Conservation (phyloP, 1,284 basidiomycete genomes). For the Malassezia equina region DNA sequence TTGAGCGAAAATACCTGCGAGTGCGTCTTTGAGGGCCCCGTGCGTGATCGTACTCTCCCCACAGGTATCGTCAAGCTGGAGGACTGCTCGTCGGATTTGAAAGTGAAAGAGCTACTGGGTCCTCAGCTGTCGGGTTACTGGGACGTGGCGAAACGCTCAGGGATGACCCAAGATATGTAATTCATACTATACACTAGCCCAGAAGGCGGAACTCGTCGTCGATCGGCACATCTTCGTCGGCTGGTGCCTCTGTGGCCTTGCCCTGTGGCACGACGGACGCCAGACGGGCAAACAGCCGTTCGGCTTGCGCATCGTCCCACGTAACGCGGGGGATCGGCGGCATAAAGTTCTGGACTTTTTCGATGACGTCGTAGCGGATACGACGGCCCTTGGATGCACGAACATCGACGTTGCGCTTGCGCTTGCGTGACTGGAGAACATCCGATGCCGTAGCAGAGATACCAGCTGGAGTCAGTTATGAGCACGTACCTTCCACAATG, state of each 20-base stretch:
- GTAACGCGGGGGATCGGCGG: conserved; percentile 31
- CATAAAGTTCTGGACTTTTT: conserved; percentile 46
- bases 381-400: conserved; percentile 40
- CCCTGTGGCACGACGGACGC: conserved; percentile 9
- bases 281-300: conserved; percentile 34
- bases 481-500: conserved; percentile 5
- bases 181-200: conserved; percentile 5
- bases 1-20: conserved; percentile 78
- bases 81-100: conserved; percentile 66
- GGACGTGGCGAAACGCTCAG: conserved; percentile 71
- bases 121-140: conserved; percentile 74
- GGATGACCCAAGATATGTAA: background rate
- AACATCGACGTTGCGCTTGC: conserved; percentile 32
- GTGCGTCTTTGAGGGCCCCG: conserved; percentile 81
- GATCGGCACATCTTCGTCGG: background rate
- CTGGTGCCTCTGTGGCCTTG: background rate
- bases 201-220: conserved; percentile 13
- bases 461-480: background rate
- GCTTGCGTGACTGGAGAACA: conserved; percentile 20
- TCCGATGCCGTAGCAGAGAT: conserved; percentile 18
- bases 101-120: conserved; percentile 75
- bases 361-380: conserved; percentile 41
- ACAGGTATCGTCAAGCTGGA: conserved; percentile 56
- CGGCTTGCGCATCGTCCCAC: conserved; percentile 36
- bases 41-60: conserved; percentile 59